Evolutionary conservation across 345 rosid species (phyloP).

Genomic region (Populus tremula): DNA sequence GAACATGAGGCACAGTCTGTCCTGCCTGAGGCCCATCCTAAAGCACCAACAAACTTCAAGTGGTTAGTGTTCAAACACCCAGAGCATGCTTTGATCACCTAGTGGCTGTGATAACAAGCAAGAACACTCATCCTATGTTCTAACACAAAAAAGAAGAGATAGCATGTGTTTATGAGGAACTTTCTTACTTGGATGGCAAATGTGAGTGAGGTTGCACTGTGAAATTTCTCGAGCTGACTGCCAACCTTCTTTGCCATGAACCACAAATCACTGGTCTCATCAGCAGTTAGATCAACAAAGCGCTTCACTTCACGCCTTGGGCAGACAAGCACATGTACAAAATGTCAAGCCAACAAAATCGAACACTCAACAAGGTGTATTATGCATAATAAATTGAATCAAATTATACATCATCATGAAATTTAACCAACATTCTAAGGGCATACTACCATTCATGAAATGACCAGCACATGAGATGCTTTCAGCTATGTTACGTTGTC

Average conservation of each 20-base stretch:
- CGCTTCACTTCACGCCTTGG: slow-evolving; percentile 84
- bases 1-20: slow-evolving; percentile 91
- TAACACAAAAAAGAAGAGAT: not conserved
- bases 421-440: not conserved
- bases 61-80: not conserved
- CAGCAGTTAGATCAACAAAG: slow-evolving; percentile 77
- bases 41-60: not conserved
- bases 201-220: slow-evolving; percentile 77
- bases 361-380: not conserved
- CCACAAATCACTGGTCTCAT: slow-evolving; percentile 83
- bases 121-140: not conserved
- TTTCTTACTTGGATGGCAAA: slow-evolving; percentile 67
- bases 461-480: not conserved
- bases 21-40: slow-evolving; percentile 97
- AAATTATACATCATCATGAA: not conserved
- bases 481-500: not conserved
- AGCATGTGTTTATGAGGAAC: not conserved
- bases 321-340: slow-evolving; percentile 80
- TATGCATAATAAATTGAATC: not conserved
- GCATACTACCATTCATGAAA: not conserved
- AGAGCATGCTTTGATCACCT: not conserved
- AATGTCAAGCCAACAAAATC: slow-evolving; percentile 50
- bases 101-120: not conserved
- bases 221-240: slow-evolving; percentile 60
- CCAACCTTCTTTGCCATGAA: slow-evolving; percentile 74